Evolutionary conservation across 2,329 filamentous ascomycete species (phyloP).

Genomic region (Myotisia sp.): DNA sequence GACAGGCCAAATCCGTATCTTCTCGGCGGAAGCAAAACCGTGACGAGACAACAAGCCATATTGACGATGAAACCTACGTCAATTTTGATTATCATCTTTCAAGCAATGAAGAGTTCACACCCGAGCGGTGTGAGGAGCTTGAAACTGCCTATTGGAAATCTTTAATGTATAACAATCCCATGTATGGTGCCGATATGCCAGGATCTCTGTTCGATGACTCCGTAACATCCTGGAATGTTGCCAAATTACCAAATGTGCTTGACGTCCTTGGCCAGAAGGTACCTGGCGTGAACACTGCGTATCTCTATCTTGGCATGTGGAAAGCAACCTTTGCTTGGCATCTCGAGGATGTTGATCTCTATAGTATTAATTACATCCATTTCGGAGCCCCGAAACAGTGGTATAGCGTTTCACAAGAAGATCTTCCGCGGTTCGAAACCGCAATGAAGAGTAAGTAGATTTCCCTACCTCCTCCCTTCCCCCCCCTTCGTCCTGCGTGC

Average conservation of each 20-base stretch:
- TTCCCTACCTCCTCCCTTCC: too few relatives aligned
- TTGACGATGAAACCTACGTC: slow-evolving; percentile 83
- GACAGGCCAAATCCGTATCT: slow-evolving; percentile 59
- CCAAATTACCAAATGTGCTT: slow-evolving; percentile 81
- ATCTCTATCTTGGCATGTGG: slow-evolving; percentile 98
- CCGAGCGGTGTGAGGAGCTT: slow-evolving; percentile 83
- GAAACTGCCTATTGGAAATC: slow-evolving; percentile 97
- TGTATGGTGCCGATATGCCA: slow-evolving; percentile 94
- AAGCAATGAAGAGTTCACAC: slow-evolving; percentile 68
- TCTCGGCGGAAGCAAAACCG: slow-evolving; percentile 77
- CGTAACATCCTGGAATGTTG: slow-evolving; percentile 80
- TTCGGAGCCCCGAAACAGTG: slow-evolving; percentile 98
- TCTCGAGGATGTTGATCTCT: slow-evolving; percentile 92
- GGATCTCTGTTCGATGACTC: slow-evolving; percentile 85
- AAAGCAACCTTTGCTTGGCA: slow-evolving; percentile 99
- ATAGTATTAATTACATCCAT: slow-evolving; percentile 99
- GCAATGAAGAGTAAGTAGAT: slow-evolving; percentile 61
- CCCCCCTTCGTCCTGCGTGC: too few relatives aligned
- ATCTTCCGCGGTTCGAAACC: slow-evolving; percentile 79
- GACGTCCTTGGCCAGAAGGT: slow-evolving; percentile 92
- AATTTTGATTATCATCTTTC: slow-evolving; percentile 84
- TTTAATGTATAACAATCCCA: slow-evolving; percentile 79
- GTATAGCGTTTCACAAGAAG: slow-evolving; percentile 97
- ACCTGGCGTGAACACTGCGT: slow-evolving; percentile 93
- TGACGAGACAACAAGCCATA: slow-evolving; percentile 58